These are phyloP conservation scores for Lizanozyma gosingica DNA, from an alignment of 1,139 yeast genomes.

Conservation along the genomic window DNA sequence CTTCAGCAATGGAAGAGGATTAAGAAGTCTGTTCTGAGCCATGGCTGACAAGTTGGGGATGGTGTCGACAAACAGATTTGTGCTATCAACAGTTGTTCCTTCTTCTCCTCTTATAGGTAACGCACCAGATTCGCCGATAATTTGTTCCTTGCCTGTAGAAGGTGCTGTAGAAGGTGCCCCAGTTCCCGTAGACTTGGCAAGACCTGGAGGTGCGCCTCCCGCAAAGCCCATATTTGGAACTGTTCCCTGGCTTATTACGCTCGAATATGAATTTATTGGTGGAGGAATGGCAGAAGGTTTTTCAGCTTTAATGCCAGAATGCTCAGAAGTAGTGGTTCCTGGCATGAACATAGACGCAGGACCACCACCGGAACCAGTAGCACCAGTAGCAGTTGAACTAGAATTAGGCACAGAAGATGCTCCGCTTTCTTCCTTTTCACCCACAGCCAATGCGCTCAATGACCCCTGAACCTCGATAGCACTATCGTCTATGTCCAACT, in stretches of 20 bases:
- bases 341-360: constrained; percentile 12
- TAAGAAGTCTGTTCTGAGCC: constrained; percentile 25
- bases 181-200: neutral
- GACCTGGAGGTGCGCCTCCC: constrained; percentile 1
- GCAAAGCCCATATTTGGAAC: neutral
- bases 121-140: neutral
- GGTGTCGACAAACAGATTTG: constrained; percentile 18
- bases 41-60: constrained; percentile 22
- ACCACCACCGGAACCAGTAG: constrained; percentile 8
- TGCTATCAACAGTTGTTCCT: neutral
- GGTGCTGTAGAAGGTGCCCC: constrained; percentile 2
- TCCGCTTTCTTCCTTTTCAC: constrained; percentile 12
- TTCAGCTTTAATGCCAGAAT: constrained; percentile 8
- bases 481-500: constrained; percentile 63
- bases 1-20: constrained; percentile 49
- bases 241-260: constrained; percentile 8
- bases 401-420: constrained; percentile 3
- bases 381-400: constrained; percentile 12
- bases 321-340: constrained; percentile 1
- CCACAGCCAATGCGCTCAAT: constrained; percentile 38
- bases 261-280: constrained; percentile 14
- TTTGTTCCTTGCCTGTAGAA: neutral
- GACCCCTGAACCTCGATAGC: constrained; percentile 38
- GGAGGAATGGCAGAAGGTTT: constrained; percentile 11
- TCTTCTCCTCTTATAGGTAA: neutral